Evolutionary conservation across 352 stramenopile species (phyloP), one percentile per base, ranked within the genome.

Genomic region (Peronospora belbahrii): DNA sequence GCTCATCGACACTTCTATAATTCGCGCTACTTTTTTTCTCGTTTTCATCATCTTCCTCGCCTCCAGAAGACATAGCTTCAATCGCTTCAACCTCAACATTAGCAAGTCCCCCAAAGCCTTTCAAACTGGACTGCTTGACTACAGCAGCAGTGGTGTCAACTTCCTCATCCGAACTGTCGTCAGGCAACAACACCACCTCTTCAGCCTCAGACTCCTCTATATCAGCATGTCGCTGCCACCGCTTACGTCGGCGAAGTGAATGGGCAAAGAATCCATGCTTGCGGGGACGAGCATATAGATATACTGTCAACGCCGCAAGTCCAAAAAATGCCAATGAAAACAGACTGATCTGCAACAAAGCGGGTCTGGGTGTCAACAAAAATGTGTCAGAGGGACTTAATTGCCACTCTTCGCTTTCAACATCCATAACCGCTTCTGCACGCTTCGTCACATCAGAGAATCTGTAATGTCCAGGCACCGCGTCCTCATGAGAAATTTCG

Each of bases 141-240:
- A 3, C 31, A 37, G 19, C n/a, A 37, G 18, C 3, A 36, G 42
- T 14, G 20, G 15, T 38, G 4, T 34, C 6, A 19, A 34, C 51
- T 35, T 59, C 50, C n/a, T 59, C 51, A 30, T 65, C 40, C 24
- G 51, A 58, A 37, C 47, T 56, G 10, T 48, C 45, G n/a, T 59
- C 52, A 22, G 56, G 43, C 17, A 70, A 13, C 19, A 81, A 37
- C 30, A 78, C 65, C 14, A 82, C 70, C 38, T 74, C 67, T 48
- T 82, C 70, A 0, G 48, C 38, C 17, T 74, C 62, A 24, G 42
- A 59, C n/a, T 70, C 56, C 3, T 56, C 36, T 15, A 54, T 14
- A 10, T 52, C 28, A 0, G 20, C 37, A 11, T 46, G 43, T 40
- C 48, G 56, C 14, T 67, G 53, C 66, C 66, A 75, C 5, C 61